phyloP scores from a whole-genome alignment of 352 stramenopile species.

The Phytophthora cryptogea region DNA sequence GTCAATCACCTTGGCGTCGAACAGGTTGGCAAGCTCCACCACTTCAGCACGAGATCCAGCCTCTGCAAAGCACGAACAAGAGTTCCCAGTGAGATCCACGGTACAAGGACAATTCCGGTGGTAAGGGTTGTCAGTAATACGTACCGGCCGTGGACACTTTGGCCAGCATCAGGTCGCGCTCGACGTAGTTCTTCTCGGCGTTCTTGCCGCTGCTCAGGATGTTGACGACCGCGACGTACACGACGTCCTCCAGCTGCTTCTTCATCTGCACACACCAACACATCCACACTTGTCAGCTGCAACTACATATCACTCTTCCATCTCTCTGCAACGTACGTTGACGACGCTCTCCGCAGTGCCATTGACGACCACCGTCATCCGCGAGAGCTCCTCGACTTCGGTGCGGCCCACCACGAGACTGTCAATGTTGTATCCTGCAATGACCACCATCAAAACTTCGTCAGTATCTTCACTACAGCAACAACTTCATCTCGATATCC shows the following conservation, averaged over 20 bases:
- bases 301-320: background rate
- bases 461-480: slow-evolving; percentile 1
- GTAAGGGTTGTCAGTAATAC: slow-evolving; percentile 9
- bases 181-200: slow-evolving; percentile 80
- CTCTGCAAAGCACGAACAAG: slow-evolving; percentile 35
- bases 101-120: slow-evolving; percentile 9
- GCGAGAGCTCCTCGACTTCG: slow-evolving; percentile 84
- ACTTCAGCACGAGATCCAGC: slow-evolving; percentile 71
- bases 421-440: slow-evolving; percentile 86
- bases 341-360: slow-evolving; percentile 78
- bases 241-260: slow-evolving; percentile 88
- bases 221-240: slow-evolving; percentile 86
- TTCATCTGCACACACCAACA: slow-evolving; percentile 66
- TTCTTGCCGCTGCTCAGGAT: slow-evolving; percentile 75
- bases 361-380: slow-evolving; percentile 87
- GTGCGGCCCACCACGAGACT: slow-evolving; percentile 86
- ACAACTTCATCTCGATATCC: background rate
- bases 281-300: slow-evolving; percentile 4
- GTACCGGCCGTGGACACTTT: slow-evolving; percentile 82
- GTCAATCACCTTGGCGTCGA: slow-evolving; percentile 88
- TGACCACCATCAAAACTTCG: slow-evolving; percentile 10
- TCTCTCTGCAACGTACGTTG: slow-evolving; percentile 47
- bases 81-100: slow-evolving; percentile 2
- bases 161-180: slow-evolving; percentile 88
- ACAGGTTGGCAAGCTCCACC: slow-evolving; percentile 81